Conservation (phyloP, 306 rosid genomes). For the Fragaria ananassa region DNA sequence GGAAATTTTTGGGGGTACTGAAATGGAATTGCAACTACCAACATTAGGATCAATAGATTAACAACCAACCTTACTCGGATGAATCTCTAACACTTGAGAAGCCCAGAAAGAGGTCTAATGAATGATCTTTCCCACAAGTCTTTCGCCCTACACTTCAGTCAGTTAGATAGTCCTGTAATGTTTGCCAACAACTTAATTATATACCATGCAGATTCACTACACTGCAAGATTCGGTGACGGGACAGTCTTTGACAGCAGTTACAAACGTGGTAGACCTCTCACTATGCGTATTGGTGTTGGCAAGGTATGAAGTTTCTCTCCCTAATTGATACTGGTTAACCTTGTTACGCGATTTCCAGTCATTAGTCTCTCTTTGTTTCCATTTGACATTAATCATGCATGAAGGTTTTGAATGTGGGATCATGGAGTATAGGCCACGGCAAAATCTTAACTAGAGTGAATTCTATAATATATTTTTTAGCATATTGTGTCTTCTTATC, state of each 20-base stretch:
- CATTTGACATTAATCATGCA: background rate
- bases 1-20: background rate
- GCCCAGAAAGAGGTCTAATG: background rate
- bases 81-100: background rate
- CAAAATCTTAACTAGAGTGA: background rate
- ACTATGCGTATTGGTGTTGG: constrained; percentile 95
- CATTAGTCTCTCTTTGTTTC: constrained; percentile 1
- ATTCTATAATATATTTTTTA: background rate
- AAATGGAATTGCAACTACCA: background rate
- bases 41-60: background rate
- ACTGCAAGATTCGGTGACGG: constrained; percentile 88
- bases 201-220: constrained; percentile 59
- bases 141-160: background rate
- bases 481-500: background rate
- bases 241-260: constrained; percentile 85
- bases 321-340: background rate
- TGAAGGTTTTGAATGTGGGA: background rate
- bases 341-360: background rate
- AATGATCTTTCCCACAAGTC: background rate
- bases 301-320: constrained; percentile 46
- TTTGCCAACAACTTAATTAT: background rate
- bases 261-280: constrained; percentile 84
- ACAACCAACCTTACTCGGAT: background rate
- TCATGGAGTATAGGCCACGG: background rate
- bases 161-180: background rate